Percentiles rank a stretch among this genome's conserved stretches.
These are phyloP conservation scores for Aspergillus sp. DNA, from an alignment of 2,329 filamentous ascomycete genomes.

Conservation along the genomic window DNA sequence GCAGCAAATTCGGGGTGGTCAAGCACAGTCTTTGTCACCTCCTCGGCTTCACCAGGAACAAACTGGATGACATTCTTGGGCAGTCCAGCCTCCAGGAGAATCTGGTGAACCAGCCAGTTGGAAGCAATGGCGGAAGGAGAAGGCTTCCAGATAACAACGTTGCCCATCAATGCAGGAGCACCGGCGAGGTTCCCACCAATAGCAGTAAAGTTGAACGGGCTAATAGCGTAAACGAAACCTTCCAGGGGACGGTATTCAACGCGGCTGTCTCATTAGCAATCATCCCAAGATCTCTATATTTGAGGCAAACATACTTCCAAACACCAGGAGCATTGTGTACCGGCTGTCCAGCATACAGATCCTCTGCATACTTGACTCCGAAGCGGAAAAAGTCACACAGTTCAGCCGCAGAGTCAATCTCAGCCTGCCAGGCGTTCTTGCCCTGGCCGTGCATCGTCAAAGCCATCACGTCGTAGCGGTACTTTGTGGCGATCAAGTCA, in stretches of 20 bases:
- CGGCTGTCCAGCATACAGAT: constrained; percentile 87
- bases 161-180: constrained; percentile 85
- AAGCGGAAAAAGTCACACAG: constrained; percentile 88
- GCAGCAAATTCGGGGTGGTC: constrained; percentile 80
- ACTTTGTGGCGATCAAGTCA: constrained; percentile 87
- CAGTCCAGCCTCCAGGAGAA: constrained; percentile 87
- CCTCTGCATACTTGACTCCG: constrained; percentile 91
- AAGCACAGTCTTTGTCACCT: constrained; percentile 78
- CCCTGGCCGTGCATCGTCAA: constrained; percentile 95
- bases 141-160: constrained; percentile 97
- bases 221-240: constrained; percentile 93
- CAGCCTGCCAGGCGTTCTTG: constrained; percentile 99
- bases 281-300: background rate
- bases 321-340: constrained; percentile 79
- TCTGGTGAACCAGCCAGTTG: constrained; percentile 88
- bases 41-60: constrained; percentile 82
- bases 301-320: constrained; percentile 70
- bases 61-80: constrained; percentile 92
- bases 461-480: constrained; percentile 95
- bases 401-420: constrained; percentile 95
- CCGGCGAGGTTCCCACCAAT: constrained; percentile 86
- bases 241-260: constrained; percentile 88
- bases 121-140: constrained; percentile 85
- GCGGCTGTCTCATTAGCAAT: constrained; percentile 52
- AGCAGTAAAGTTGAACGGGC: constrained; percentile 96